Evolutionary conservation across 2,329 filamentous ascomycete genomes (phyloP).

Genomic region (Aureobasidium vineae): DNA sequence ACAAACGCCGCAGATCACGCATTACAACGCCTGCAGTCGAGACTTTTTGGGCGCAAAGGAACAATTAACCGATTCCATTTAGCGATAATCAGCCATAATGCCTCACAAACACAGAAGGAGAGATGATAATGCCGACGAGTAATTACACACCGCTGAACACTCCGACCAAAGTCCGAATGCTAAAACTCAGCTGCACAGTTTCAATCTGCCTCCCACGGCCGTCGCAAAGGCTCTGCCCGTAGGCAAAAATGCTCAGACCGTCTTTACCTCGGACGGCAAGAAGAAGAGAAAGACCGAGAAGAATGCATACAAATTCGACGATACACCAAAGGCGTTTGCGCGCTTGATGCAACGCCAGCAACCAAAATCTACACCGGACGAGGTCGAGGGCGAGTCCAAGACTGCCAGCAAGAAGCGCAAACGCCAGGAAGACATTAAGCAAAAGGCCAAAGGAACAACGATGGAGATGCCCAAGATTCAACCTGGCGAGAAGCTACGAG

Average conservation of each 20-base stretch:
- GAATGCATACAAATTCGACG: conserved; percentile 60
- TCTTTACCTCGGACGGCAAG: conserved; percentile 35
- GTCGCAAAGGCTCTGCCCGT: conserved; percentile 60
- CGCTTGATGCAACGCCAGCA: conserved; percentile 73
- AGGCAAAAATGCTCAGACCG: conserved; percentile 44
- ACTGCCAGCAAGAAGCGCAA: conserved; percentile 50
- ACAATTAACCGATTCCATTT: background rate
- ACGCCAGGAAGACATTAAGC: conserved; percentile 28
- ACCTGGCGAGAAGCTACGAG: conserved; percentile 77
- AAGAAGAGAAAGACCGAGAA: conserved; percentile 36
- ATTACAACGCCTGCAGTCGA: conserved; percentile 1
- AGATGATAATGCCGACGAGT: conserved; percentile 42
- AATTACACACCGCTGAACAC: conserved; percentile 27
- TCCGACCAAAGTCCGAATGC: conserved; percentile 48
- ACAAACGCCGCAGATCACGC: conserved; percentile 16
- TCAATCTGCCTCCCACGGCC: conserved; percentile 60
- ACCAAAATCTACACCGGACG: conserved; percentile 58
- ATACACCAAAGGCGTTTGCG: conserved; percentile 84
- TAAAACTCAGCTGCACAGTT: conserved; percentile 41
- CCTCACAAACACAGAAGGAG: conserved; percentile 38
- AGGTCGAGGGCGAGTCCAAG: conserved; percentile 64
- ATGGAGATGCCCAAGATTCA: conserved; percentile 64
- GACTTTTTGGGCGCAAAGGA: conserved; percentile 2
- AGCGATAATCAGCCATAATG: conserved; percentile 26
- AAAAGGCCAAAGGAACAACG: conserved; percentile 27